These are phyloP conservation scores for Chytriomyces confervae DNA, from an alignment of 192 early-diverging fungal species.

Conservation along the genomic window DNA sequence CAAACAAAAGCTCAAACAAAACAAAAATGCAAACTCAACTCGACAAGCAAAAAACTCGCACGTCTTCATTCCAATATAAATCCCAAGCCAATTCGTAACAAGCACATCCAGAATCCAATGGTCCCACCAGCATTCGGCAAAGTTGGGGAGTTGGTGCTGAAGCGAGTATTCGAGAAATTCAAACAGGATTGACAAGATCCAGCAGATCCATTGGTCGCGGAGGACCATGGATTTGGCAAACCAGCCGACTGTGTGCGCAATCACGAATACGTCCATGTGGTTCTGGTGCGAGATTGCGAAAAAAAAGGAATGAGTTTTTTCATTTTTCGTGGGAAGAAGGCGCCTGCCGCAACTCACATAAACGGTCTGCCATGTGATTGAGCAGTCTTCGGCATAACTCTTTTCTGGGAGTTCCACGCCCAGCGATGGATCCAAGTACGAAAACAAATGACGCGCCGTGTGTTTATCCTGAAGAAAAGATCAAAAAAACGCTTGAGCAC, in stretches of 20 bases:
- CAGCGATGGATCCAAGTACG: slow-evolving; percentile 77
- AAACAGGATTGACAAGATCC: slow-evolving; percentile 94
- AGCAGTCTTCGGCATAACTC: slow-evolving; percentile 90
- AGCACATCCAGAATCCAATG: slow-evolving; percentile 97
- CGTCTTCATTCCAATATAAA: slow-evolving; percentile 94
- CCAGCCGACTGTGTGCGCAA: slow-evolving; percentile 94
- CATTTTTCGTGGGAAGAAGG: too few relatives aligned
- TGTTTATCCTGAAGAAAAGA: slow-evolving; percentile 72
- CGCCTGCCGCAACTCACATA: slow-evolving; percentile 64
- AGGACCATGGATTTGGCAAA: slow-evolving; percentile 91
- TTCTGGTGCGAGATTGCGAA: slow-evolving; percentile 49
- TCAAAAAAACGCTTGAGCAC: neutral
- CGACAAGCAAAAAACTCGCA: slow-evolving; percentile 89
- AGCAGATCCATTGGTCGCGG: slow-evolving; percentile 94
- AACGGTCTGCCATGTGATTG: slow-evolving; percentile 75
- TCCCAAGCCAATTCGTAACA: slow-evolving; percentile 91
- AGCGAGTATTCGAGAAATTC: slow-evolving; percentile 96
- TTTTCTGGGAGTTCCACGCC: slow-evolving; percentile 87
- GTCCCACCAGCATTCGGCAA: slow-evolving; percentile 99
- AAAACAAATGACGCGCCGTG: slow-evolving; percentile 80
- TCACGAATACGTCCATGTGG: slow-evolving; percentile 92
- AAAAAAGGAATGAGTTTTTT: slow-evolving; percentile 2
- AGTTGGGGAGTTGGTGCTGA: slow-evolving; percentile 94
- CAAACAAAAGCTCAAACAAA: neutral
- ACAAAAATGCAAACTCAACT: neutral